Conservation (phyloP, 2,329 filamentous ascomycete genomes). For the Leptographium procerum region DNA sequence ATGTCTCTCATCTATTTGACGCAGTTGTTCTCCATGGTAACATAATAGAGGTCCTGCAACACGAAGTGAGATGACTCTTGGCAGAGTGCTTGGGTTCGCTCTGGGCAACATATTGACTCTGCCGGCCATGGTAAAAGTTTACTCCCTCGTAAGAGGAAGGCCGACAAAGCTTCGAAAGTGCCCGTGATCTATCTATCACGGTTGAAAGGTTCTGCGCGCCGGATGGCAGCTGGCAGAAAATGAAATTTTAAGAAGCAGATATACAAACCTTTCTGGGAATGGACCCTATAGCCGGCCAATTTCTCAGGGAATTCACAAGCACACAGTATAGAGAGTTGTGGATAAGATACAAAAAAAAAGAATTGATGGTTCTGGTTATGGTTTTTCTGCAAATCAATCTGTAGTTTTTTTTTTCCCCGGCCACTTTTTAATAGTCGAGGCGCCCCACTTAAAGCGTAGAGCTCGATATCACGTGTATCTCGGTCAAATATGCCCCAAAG, state of each 20-base stretch:
- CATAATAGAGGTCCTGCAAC: conserved; percentile 73
- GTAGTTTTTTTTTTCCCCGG: background rate
- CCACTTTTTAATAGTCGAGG: background rate
- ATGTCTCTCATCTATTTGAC: conserved; percentile 81
- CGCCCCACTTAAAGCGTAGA: background rate
- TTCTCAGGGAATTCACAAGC: background rate
- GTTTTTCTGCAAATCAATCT: background rate
- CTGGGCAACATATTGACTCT: conserved; percentile 86
- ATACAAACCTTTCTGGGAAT: background rate
- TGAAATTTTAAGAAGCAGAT: background rate
- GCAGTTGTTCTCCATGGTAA: conserved; percentile 68
- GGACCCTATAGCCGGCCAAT: background rate
- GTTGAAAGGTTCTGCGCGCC: background rate
- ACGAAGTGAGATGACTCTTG: conserved; percentile 86
- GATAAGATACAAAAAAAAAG: background rate
- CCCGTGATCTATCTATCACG: conserved; percentile 25
- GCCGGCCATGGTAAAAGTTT: conserved; percentile 44
- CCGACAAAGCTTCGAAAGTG: conserved; percentile 90
- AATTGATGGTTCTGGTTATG: background rate
- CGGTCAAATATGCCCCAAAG: background rate
- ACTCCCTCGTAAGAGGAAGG: conserved; percentile 26
- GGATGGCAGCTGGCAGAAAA: no score
- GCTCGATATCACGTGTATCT: background rate
- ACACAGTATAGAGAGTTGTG: no score
- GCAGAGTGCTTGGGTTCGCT: conserved; percentile 67